These are phyloP conservation scores for Leccinum truebloodii DNA, from an alignment of 768 basidiomycete species.

Conservation along the genomic window DNA sequence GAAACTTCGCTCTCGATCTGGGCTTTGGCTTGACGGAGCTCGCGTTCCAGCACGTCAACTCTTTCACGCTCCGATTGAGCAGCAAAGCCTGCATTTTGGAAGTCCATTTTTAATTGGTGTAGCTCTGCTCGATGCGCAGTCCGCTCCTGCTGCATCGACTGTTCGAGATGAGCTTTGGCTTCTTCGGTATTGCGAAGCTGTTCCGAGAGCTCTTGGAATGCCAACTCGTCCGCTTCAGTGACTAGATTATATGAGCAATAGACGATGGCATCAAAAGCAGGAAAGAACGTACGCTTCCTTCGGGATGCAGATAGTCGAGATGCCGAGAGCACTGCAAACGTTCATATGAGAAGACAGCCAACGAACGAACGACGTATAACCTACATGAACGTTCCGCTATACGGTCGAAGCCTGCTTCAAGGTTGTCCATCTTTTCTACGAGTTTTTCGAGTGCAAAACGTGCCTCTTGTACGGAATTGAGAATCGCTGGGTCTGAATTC, in stretches of 20 bases:
- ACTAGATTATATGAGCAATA: slow-evolving; percentile 40
- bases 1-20: slow-evolving; percentile 71
- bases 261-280: neutral
- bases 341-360: slow-evolving; percentile 5
- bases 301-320: slow-evolving; percentile 70
- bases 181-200: slow-evolving; percentile 64
- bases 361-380: slow-evolving; percentile 24
- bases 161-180: slow-evolving; percentile 56
- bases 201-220: slow-evolving; percentile 69
- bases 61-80: slow-evolving; percentile 48
- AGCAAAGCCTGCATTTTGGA: slow-evolving; percentile 42
- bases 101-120: slow-evolving; percentile 47
- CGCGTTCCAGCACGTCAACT: slow-evolving; percentile 59
- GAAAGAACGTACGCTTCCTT: slow-evolving; percentile 60
- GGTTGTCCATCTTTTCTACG: slow-evolving; percentile 72
- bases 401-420: slow-evolving; percentile 81
- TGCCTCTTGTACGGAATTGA: slow-evolving; percentile 62
- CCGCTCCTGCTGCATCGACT: slow-evolving; percentile 59
- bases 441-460: slow-evolving; percentile 66
- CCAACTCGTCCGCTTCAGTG: slow-evolving; percentile 72
- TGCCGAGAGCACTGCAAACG: slow-evolving; percentile 64
- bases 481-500: slow-evolving; percentile 45
- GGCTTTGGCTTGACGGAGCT: slow-evolving; percentile 59
- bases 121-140: slow-evolving; percentile 56
- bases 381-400: slow-evolving; percentile 82